A percentile compares a stretch with the other conserved stretches of the same genome.
Evolutionary conservation across 2,329 filamentous ascomycete genomes (phyloP).

Genomic region (Claviceps africana): DNA sequence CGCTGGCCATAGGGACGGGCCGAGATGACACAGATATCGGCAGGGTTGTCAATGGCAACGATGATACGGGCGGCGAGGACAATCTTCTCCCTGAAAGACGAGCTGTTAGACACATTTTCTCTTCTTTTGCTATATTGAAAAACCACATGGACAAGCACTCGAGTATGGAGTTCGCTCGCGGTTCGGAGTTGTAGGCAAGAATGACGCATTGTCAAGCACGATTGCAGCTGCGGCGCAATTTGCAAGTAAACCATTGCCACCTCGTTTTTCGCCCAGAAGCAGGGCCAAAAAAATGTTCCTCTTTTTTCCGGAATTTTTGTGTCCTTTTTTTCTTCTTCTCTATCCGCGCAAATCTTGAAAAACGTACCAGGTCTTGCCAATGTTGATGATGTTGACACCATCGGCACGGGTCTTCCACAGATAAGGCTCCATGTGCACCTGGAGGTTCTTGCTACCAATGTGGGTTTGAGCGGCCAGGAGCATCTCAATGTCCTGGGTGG

Average conservation of each 20-base stretch:
- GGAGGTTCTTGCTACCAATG: slow-evolving; percentile 96
- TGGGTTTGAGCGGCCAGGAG: slow-evolving; percentile 94
- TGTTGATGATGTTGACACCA: slow-evolving; percentile 97
- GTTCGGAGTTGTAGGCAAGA: not conserved
- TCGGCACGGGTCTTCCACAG: slow-evolving; percentile 99
- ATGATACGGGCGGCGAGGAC: slow-evolving; percentile 98
- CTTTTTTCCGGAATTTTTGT: too few species aligned
- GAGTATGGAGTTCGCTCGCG: too few species aligned
- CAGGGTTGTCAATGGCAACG: slow-evolving; percentile 96
- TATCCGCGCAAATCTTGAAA: not conserved
- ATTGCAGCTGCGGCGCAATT: not conserved
- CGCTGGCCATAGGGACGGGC: slow-evolving; percentile 99
- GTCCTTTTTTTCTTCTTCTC: too few species aligned
- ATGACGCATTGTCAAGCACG: not conserved
- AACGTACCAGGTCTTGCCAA: slow-evolving; percentile 97
- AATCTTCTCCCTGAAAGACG: slow-evolving; percentile 79
- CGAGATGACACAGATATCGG: slow-evolving; percentile 98
- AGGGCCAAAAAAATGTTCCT: too few species aligned
- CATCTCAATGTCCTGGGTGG: slow-evolving; percentile 97
- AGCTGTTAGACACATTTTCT: slow-evolving; percentile 5
- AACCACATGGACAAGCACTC: not conserved
- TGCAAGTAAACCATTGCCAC: not conserved
- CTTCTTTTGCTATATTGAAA: not conserved
- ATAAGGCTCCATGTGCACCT: slow-evolving; percentile 99
- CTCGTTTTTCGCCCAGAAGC: not conserved